A percentile compares a stretch with the other conserved stretches of the same genome.
Conservation (phyloP, 768 basidiomycete species). For the Jaapia argillacea region DNA sequence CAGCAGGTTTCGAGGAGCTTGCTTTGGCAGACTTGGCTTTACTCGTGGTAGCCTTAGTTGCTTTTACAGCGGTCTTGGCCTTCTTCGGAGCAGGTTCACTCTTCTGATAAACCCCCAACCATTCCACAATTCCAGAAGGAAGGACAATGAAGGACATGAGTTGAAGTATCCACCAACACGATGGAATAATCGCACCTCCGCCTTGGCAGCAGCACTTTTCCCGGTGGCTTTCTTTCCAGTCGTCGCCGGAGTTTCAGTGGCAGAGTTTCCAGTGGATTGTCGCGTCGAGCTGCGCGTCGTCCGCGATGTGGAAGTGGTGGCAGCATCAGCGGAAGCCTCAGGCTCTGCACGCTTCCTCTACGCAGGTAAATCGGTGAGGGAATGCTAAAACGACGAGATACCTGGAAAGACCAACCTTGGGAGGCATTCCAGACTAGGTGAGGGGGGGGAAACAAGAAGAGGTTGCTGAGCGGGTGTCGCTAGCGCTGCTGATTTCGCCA, state of each 20-base stretch:
- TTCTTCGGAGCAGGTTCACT: constrained; percentile 12
- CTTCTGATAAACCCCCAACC: constrained; percentile 3
- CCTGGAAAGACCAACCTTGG: too few relatives aligned
- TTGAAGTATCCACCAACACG: not conserved
- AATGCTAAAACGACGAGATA: too few relatives aligned
- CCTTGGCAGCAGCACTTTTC: not conserved
- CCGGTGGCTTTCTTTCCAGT: constrained; percentile 14
- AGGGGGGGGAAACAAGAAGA: too few relatives aligned
- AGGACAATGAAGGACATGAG: constrained; percentile 1
- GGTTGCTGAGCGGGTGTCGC: too few relatives aligned
- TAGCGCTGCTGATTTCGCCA: too few relatives aligned
- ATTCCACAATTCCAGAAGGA: not conserved
- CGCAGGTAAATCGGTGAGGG: not conserved
- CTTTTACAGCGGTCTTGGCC: constrained; percentile 2
- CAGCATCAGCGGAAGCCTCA: constrained; percentile 11
- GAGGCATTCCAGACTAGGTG: too few relatives aligned
- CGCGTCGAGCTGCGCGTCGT: constrained; percentile 36
- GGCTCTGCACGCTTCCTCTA: constrained; percentile 53
- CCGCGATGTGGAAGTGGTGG: constrained; percentile 27
- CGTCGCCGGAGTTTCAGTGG: constrained; percentile 7
- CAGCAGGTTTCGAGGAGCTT: too few relatives aligned
- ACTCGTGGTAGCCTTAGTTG: constrained; percentile 1
- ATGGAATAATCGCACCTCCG: not conserved
- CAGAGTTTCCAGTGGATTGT: too few relatives aligned
- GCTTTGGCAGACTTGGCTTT: too few relatives aligned